Percentiles rank a stretch among this genome's conserved stretches.
These are phyloP conservation scores for Metschnikowia vanudenii DNA, from an alignment of 805 yeast species.

Conservation along the genomic window DNA sequence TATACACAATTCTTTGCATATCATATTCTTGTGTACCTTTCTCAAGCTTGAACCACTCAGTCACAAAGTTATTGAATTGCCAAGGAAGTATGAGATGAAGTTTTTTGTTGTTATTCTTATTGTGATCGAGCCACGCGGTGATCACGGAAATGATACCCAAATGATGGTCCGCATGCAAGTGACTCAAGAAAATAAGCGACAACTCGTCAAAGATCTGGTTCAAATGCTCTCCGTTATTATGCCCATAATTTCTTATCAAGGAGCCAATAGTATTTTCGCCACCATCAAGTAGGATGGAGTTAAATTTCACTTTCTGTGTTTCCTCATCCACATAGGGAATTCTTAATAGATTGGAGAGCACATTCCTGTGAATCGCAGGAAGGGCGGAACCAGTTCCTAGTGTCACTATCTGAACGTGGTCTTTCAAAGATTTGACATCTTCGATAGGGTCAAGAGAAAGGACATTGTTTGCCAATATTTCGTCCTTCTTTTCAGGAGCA, in stretches of 20 bases:
- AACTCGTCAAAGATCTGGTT: slow-evolving; percentile 55
- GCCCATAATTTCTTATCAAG: slow-evolving; percentile 59
- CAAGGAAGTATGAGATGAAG: slow-evolving; percentile 72
- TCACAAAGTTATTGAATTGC: slow-evolving; percentile 63
- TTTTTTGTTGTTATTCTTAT: slow-evolving; percentile 28
- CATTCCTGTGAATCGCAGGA: slow-evolving; percentile 84
- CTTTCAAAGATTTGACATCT: slow-evolving; percentile 30
- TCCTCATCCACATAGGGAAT: slow-evolving; percentile 47
- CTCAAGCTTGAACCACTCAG: slow-evolving; percentile 65
- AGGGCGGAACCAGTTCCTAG: slow-evolving; percentile 93
- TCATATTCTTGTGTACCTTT: slow-evolving; percentile 27
- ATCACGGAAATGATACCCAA: slow-evolving; percentile 75
- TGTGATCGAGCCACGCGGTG: slow-evolving; percentile 59
- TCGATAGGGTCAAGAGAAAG: slow-evolving; percentile 20
- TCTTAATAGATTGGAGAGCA: slow-evolving; percentile 73
- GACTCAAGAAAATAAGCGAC: slow-evolving; percentile 69
- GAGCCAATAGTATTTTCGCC: slow-evolving; percentile 91
- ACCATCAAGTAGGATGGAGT: slow-evolving; percentile 75
- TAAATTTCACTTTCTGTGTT: slow-evolving; percentile 26
- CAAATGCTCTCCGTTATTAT: slow-evolving; percentile 36
- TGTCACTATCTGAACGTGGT: slow-evolving; percentile 66
- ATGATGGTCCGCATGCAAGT: slow-evolving; percentile 97
- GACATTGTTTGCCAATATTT: slow-evolving; percentile 21
- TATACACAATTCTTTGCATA: slow-evolving; percentile 44
- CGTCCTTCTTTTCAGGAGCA: slow-evolving; percentile 13